These are phyloP conservation scores for Solanum acaule DNA, from an alignment of 257 asterid genomes.

Conservation along the genomic window DNA sequence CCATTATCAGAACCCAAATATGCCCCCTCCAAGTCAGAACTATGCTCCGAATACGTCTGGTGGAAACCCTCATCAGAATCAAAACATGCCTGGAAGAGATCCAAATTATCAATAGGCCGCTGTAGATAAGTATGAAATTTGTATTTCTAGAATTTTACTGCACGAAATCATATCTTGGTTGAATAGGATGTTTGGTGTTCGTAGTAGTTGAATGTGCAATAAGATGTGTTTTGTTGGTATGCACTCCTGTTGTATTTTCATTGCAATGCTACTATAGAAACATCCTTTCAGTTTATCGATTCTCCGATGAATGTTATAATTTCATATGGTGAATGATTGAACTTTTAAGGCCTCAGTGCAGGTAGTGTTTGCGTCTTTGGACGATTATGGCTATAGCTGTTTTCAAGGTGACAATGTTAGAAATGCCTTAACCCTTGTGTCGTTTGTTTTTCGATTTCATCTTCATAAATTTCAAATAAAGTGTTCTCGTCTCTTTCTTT, in stretches of 20 bases:
- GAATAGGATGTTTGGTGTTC: not conserved
- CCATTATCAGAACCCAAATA: conserved; percentile 19
- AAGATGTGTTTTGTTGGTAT: not conserved
- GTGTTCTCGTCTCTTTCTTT: too few relatives aligned
- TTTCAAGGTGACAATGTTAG: not conserved
- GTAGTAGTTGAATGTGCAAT: not conserved
- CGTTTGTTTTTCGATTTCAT: too few relatives aligned
- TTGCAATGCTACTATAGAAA: not conserved
- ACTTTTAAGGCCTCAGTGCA: not conserved
- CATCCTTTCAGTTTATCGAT: not conserved
- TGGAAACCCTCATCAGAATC: conserved; percentile 13
- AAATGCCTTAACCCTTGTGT: too few relatives aligned
- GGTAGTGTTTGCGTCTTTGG: not conserved
- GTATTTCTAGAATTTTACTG: not conserved
- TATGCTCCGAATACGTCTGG: conserved; percentile 9
- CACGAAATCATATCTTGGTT: not conserved
- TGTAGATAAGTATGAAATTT: conserved; percentile 3
- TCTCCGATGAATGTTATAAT: not conserved
- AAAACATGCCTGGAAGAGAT: conserved; percentile 44
- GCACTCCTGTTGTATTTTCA: not conserved
- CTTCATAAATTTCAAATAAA: too few relatives aligned
- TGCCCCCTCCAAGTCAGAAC: conserved; percentile 22
- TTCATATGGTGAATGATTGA: not conserved
- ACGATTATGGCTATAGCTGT: not conserved
- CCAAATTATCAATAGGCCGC: conserved; percentile 15